Base-by-base conservation (phyloP, 495 filamentous ascomycete species). In the Aspergillus wentii region DNA sequence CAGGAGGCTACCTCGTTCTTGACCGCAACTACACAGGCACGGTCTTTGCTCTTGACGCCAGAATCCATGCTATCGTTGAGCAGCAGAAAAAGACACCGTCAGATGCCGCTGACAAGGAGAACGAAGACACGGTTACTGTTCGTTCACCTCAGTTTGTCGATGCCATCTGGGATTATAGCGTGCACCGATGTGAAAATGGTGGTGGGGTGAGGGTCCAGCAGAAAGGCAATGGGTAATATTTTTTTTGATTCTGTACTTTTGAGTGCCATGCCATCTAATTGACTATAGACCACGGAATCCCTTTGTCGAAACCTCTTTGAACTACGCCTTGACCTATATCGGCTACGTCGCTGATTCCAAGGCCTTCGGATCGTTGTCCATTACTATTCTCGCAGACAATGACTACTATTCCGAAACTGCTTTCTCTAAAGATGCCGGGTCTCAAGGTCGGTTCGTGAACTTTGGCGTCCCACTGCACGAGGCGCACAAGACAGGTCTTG, bases 401-500 rank as follows among this genome's bases (percentile, higher is more conserved):
- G 87, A 94, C 69, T 98, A 98, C 72, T 97, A 98, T 68, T 96
- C 92, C 2, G 83, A 87, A 26, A 68, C 80, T 17, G 50, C 66
- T 25, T 49, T 64, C 36, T 54, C 66, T 32, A 63, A 43, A 34
- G 51, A 44, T n/a, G 38, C 49, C 2, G 51, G 43, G 1, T 30
- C 48, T 6, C 49, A 61, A 5, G 46, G 40, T 5, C 35, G 48
- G 8, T 98, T 98, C 68, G 73, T 76, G 35, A 71, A 83, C 47
- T 95, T 94, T 66, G 71, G 75, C 26, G 82, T 88, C 21, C 78
- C 83, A 14, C 75, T 98, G 8, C 55, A 66, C 28, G 71, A 78
- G 49, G 90, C 94, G 10, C 86, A 96, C 71, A 98, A 98, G 69
- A 97, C 94, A 2, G 92, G 92, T 6, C 79, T 98, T 23, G 92